Evolutionary conservation across 164 flowering plant species (phyloP).

Genomic region (Platanus orientalis): DNA sequence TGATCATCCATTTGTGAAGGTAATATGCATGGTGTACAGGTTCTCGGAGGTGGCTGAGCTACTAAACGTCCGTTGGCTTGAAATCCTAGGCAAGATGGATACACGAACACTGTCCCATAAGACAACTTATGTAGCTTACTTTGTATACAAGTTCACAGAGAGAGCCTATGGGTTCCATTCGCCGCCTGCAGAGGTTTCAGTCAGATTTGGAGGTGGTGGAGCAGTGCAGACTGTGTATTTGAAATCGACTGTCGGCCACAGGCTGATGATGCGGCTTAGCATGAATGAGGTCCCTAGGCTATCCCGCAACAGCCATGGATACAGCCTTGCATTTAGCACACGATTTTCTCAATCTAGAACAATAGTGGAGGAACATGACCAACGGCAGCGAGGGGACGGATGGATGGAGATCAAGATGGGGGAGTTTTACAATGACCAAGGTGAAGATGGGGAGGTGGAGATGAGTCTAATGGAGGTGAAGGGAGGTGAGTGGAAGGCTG

Average conservation of each 20-base stretch:
- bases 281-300: too few relatives aligned
- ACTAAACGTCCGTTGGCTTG: constrained; percentile 33
- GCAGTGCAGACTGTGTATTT: too few relatives aligned
- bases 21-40: constrained; percentile 13
- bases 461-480: too few relatives aligned
- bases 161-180: constrained; percentile 12
- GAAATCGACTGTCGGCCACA: too few relatives aligned
- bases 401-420: too few relatives aligned
- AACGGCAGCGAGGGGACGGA: constrained; percentile 37
- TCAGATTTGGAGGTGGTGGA: constrained; percentile 13
- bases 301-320: too few relatives aligned
- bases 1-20: too few relatives aligned
- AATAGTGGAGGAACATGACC: constrained; percentile 9
- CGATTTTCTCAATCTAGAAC: too few relatives aligned
- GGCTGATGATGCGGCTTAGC: too few relatives aligned
- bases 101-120: constrained; percentile 21
- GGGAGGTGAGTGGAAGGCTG: too few relatives aligned
- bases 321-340: too few relatives aligned
- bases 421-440: too few relatives aligned
- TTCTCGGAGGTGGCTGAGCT: constrained; percentile 41
- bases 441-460: constrained; percentile 38
- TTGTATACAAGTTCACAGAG: constrained; percentile 23
- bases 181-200: constrained; percentile 14
- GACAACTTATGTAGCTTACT: constrained; percentile 29
- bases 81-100: constrained; percentile 29